Evolutionary conservation across 2,329 filamentous ascomycete species (phyloP).

Genomic region (Volutella citrinella): DNA sequence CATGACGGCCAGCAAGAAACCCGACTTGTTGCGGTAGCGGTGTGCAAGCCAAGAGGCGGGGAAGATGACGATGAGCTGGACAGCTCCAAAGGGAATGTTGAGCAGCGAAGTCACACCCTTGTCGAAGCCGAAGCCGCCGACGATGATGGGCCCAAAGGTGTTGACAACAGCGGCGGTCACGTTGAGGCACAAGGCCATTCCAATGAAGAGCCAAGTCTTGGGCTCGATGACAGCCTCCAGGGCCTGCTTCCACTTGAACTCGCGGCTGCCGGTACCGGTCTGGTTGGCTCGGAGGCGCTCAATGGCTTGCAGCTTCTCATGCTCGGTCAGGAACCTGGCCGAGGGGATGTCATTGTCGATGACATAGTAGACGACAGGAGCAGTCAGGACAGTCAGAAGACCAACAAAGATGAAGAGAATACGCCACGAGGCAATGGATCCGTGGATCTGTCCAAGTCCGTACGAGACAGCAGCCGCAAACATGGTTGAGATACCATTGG

Average conservation of each 20-base stretch:
- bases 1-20: constrained; percentile 50
- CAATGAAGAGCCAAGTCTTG: constrained; percentile 59
- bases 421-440: constrained; percentile 34
- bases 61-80: constrained; percentile 60
- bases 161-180: constrained; percentile 62
- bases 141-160: constrained; percentile 63
- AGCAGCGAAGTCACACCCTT: constrained; percentile 56
- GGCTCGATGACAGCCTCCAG: constrained; percentile 46
- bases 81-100: constrained; percentile 64
- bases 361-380: constrained; percentile 56
- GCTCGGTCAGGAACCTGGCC: constrained; percentile 57
- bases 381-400: constrained; percentile 55
- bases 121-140: constrained; percentile 58
- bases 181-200: constrained; percentile 59
- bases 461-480: constrained; percentile 55
- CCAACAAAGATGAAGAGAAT: constrained; percentile 61
- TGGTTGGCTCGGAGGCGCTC: constrained; percentile 72
- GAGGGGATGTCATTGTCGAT: constrained; percentile 58
- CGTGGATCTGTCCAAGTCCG: constrained; percentile 52
- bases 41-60: constrained; percentile 56
- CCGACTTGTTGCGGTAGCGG: constrained; percentile 54
- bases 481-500: constrained; percentile 57
- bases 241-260: constrained; percentile 67
- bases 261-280: constrained; percentile 69
- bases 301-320: constrained; percentile 65